Evolutionary conservation across 768 basidiomycete genomes (phyloP), one percentile per base, ranked within the genome.

Genomic region (Nidula microcarpa): DNA sequence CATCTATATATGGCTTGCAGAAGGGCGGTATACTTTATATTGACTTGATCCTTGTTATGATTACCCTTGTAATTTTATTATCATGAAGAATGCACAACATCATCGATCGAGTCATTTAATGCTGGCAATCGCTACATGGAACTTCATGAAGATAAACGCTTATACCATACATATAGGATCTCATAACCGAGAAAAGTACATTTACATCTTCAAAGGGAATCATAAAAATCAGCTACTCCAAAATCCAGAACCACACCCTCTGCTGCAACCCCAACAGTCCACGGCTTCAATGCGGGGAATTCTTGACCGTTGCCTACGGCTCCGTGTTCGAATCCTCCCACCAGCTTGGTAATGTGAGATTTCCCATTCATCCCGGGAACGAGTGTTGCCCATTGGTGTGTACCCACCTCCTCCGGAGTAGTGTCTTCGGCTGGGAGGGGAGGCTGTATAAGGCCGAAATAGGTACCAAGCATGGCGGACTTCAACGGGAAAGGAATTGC

Each of bases 321-420:
- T 46, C 44, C 44, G 10, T 30, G 14, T 23, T 46, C 44, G 7
- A 46, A 46, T 30, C n/a, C 44, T 10, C 14, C 14, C 10, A 30
- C 10, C 10, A 46, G 10, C 3, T 11, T 10, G 14, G 23, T 18
- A 14, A 46, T 10, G 23, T 23, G 44, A n/a, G 23, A 10, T n/a
- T 10, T n/a, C 6, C 44, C 44, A 14, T 30, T n/a, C 23, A 46
- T 6, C 2, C 56, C 11, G 2, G 61, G 60, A 5, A 10, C 34
- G 5, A 63, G 23, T 2, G 55, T 16, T 4, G 58, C 59, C 64
- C 67, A 65, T 39, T 62, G 45, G 11, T 30, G 48, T 0, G 62
- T 68, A 16, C 48, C 57, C 14, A 65, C 57, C 13, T 63, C 61
- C 43, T 68, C 64, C 14, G 62, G 53, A 8, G 53, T 23, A 17